These are phyloP conservation scores for Trifolium repens DNA, from an alignment of 306 rosid genomes.

Conservation along the genomic window DNA sequence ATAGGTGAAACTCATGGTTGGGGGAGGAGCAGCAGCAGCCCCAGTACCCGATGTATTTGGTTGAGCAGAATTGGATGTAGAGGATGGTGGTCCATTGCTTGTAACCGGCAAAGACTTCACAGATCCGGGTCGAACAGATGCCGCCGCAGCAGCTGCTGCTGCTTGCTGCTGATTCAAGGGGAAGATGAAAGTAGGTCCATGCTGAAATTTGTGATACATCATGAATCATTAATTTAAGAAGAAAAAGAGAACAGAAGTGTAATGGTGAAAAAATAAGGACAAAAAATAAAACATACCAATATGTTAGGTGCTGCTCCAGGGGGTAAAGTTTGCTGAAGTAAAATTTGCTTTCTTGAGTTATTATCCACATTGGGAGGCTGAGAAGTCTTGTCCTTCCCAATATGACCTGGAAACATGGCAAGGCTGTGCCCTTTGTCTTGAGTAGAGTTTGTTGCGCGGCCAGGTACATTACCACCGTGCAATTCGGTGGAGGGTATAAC, in stretches of 20 bases:
- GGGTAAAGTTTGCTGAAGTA: slow-evolving; percentile 83
- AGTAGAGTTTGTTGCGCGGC: slow-evolving; percentile 55
- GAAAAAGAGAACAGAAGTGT: no score
- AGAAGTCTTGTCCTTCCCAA: slow-evolving; percentile 71
- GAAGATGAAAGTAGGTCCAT: slow-evolving; percentile 86
- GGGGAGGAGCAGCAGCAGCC: slow-evolving; percentile 52
- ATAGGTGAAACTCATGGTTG: slow-evolving; percentile 88
- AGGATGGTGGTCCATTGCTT: slow-evolving; percentile 55
- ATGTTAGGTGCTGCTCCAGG: slow-evolving; percentile 86
- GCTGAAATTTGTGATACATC: slow-evolving; percentile 54
- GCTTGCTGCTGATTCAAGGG: slow-evolving; percentile 94
- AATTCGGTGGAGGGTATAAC: slow-evolving; percentile 64
- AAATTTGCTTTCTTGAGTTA: slow-evolving; percentile 76
- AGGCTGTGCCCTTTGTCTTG: slow-evolving; percentile 80
- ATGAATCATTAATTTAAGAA: not conserved
- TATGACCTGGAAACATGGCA: slow-evolving; percentile 63
- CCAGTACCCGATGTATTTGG: slow-evolving; percentile 50
- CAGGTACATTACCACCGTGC: slow-evolving; percentile 60
- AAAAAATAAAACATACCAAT: slow-evolving; percentile 57
- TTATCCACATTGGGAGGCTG: slow-evolving; percentile 67
- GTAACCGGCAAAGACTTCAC: slow-evolving; percentile 66
- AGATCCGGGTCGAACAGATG: slow-evolving; percentile 78
- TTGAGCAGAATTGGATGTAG: slow-evolving; percentile 50
- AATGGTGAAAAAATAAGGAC: not conserved
- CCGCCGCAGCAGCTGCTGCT: slow-evolving; percentile 71